Conservation (phyloP, 2,329 filamentous ascomycete genomes). For the Plenodomus tracheiphilus region DNA sequence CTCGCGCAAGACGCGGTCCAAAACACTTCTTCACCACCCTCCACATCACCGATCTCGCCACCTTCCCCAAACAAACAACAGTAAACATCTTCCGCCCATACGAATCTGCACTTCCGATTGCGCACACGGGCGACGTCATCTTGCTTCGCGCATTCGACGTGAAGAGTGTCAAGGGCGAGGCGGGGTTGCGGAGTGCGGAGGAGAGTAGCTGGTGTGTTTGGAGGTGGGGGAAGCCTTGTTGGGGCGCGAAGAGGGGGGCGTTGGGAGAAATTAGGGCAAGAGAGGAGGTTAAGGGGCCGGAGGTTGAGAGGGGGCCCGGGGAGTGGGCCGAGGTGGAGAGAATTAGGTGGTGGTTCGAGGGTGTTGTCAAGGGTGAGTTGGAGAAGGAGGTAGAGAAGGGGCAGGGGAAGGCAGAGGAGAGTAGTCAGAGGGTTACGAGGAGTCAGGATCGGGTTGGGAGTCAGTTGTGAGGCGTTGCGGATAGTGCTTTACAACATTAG, state of each 20-base stretch:
- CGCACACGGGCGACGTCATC: constrained; percentile 49
- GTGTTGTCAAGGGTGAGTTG: constrained; percentile 15
- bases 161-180: constrained; percentile 44
- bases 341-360: constrained; percentile 48
- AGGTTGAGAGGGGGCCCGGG: constrained; percentile 51
- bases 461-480: neutral
- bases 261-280: constrained; percentile 34
- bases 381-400: constrained; percentile 16
- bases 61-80: constrained; percentile 23
- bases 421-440: neutral
- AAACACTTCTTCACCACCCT: constrained; percentile 50
- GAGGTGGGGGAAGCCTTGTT: constrained; percentile 40
- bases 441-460: neutral
- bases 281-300: constrained; percentile 52
- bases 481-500: neutral
- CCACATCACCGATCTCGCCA: constrained; percentile 45
- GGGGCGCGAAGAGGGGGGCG: constrained; percentile 28
- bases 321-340: constrained; percentile 48
- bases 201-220: constrained; percentile 55
- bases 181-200: constrained; percentile 45
- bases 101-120: constrained; percentile 46
- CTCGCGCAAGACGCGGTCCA: constrained; percentile 47
- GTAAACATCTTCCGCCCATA: constrained; percentile 52
- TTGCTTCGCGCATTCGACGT: constrained; percentile 50
- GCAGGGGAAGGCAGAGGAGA: constrained; percentile 15